Base-by-base conservation (phyloP, 1,139 yeast genomes). In the Hansenula anomala region DNA sequence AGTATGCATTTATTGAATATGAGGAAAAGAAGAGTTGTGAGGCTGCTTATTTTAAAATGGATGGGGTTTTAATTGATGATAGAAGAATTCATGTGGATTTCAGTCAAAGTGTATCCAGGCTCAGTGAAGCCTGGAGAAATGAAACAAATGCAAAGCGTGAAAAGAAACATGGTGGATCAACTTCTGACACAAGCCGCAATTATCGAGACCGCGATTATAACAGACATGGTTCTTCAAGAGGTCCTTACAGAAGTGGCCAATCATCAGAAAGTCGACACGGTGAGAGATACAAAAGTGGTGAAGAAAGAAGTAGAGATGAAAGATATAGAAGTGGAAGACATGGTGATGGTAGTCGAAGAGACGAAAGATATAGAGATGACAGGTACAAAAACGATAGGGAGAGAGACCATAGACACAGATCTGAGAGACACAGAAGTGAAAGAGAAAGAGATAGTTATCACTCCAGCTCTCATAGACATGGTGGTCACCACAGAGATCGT, bases 1-100 rank as follows among this genome's bases (percentile, higher is more conserved):
- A 76, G 42, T 81, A 79, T 48, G 89, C 80, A 2, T 81, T 81
- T 45, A 73, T 81, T 20, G 85, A 80, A 50, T 80, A 62, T 52
- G 69, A 64, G 20, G 54, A 60, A 2, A 64, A 64, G 43, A 60
- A 60, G 28, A 68, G 69, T 30, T 80, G 85, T 36, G 88, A 81
- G 48, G 47, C 55, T 20, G 88, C 88, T 0, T 81, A 77, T 52
- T 59, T 64, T 38, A 75, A 73, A 49, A 75, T 81, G 74, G 75
- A 76, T 32, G 73, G 72, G 12, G 82, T 76, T 9, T 52, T 80
- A 34, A 77, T 81, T 30, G 89, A 81, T 52, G 89, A 83, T 39
- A 59, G 73, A 25, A 65, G 83, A 37, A 71, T 81, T 22, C 77
- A 77, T 44, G 83, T 81, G 36, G 88, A 81, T 54, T 81, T 80